Evolutionary conservation across 345 rosid species (phyloP), one percentile per base, ranked within the genome.

Genomic region (Isatis tinctoria): DNA sequence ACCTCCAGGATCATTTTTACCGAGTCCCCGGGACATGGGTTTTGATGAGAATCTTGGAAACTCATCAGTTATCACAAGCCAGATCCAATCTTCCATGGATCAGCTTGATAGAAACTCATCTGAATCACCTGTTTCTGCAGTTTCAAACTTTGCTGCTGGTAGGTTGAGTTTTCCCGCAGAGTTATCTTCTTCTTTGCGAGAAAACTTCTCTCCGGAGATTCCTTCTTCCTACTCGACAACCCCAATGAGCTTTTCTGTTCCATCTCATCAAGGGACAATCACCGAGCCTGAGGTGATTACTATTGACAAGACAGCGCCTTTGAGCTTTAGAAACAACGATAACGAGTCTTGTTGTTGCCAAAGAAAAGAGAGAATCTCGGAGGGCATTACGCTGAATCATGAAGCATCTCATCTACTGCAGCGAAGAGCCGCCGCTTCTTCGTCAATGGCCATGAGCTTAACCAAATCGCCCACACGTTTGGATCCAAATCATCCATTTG

Each of bases 1-100:
- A 47, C 98, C 98, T 57, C 98, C 98, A 0, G 98, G 98, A 4
- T 94, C 98, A 17, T 91, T 90, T 83, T 82, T 94, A 82, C 97
- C 98, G 0, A 94, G 98, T 80, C 98, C 98, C 33, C 80, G 96
- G 41, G 97, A 85, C 73, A 83, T 88, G 90, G 82, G 90, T 32
- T 88, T 88, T 0, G 99, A 92, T 65, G 99, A 95, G 63, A 88
- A 86, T 81, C 93, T 84, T 81, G 97, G 96, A 49, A 95, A 90
- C 81, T 92, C 99, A 3, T 95, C 99, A 3, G 75, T 88, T 52
- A 90, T 96, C 70, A 85, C 92, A 17, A 87, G 90, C 78, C 89
- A 86, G 54, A 82, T 84, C 74, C 92, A 85, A 22, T 88, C 99
- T 80, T 92, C 97, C 77, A 86, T 74, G 43, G 93, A 92, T 69